These are phyloP conservation scores for Sclerotiophoma versabilis DNA, from an alignment of 2,329 filamentous ascomycete genomes.

Conservation along the genomic window DNA sequence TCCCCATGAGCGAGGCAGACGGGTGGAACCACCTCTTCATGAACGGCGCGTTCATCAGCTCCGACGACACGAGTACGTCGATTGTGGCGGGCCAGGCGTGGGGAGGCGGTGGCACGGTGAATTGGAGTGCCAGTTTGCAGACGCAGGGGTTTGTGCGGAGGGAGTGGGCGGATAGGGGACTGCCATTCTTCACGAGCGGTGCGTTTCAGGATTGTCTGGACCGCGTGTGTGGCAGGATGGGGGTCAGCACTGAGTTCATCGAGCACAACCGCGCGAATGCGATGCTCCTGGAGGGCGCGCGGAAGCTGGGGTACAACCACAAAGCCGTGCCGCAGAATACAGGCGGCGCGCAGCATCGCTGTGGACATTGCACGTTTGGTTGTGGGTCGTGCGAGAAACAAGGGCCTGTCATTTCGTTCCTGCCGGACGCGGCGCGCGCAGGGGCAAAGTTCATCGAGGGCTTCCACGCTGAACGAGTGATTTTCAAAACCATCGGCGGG, in stretches of 20 bases:
- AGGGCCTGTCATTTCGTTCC: conserved; percentile 76
- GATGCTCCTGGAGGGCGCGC: conserved; percentile 75
- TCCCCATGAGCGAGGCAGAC: conserved; percentile 74
- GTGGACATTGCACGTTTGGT: conserved; percentile 67
- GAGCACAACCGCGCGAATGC: conserved; percentile 76
- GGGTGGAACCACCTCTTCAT: conserved; percentile 73
- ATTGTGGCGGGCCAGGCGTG: conserved; percentile 75
- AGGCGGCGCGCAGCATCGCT: conserved; percentile 75
- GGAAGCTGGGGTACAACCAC: conserved; percentile 75
- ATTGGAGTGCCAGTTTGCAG: conserved; percentile 76
- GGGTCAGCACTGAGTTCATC: conserved; percentile 70
- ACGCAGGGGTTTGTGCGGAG: conserved; percentile 78
- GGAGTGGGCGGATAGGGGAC: conserved; percentile 77
- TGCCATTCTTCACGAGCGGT: conserved; percentile 75
- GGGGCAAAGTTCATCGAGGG: conserved; percentile 87
- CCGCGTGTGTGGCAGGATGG: conserved; percentile 79
- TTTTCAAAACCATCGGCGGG: conserved; percentile 67
- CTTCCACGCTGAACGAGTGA: conserved; percentile 72
- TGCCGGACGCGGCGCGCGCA: conserved; percentile 78
- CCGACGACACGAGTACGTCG: conserved; percentile 57
- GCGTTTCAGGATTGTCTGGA: conserved; percentile 83
- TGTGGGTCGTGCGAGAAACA: conserved; percentile 75
- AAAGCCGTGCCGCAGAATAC: conserved; percentile 80
- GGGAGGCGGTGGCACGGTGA: conserved; percentile 87
- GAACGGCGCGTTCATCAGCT: conserved; percentile 67